phyloP scores from a whole-genome alignment of 2,329 filamentous ascomycete genomes.

The Pseudofabraea citricarpa region DNA sequence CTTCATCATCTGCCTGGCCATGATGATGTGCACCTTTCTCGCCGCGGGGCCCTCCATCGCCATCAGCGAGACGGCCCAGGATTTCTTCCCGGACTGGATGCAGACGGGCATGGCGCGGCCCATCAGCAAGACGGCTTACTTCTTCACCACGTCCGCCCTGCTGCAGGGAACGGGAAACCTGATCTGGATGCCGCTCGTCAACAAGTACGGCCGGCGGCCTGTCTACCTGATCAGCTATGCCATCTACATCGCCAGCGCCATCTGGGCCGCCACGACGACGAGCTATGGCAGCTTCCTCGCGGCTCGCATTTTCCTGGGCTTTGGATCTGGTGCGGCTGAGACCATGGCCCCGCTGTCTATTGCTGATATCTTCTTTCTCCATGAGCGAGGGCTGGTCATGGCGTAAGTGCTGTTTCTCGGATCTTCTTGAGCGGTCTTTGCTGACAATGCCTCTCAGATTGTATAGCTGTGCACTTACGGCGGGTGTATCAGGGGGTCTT shows the following conservation, averaged over 20 bases:
- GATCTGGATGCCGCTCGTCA: constrained; percentile 20
- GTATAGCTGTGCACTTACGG: constrained; percentile 29
- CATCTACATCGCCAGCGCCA: constrained; percentile 9
- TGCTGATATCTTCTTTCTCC: constrained; percentile 56
- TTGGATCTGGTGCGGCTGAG: constrained; percentile 39
- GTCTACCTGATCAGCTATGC: constrained; percentile 15
- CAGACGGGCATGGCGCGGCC: constrained; percentile 3
- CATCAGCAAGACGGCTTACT: constrained; percentile 17
- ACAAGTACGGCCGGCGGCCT: constrained; percentile 19
- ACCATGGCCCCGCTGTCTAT: constrained; percentile 53
- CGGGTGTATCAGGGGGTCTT: constrained; percentile 41
- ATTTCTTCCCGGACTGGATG: constrained; percentile 14
- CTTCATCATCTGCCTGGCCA: constrained; percentile 13
- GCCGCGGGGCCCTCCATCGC: constrained; percentile 19
- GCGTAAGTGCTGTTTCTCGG: constrained; percentile 11
- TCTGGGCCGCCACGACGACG: constrained; percentile 12
- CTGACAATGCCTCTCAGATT: constrained; percentile 6
- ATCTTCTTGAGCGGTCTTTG: not conserved
- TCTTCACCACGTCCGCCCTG: constrained; percentile 17
- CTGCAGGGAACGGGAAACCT: constrained; percentile 14
- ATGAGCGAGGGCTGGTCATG: constrained; percentile 48
- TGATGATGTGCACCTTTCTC: constrained; percentile 20
- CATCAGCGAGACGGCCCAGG: constrained; percentile 13
- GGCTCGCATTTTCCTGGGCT: constrained; percentile 16
- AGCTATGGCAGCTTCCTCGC: constrained; percentile 15